Evolutionary conservation across 2,329 filamentous ascomycete genomes (phyloP), one percentile per base, ranked within the genome.

Genomic region (Didymellaceae sp.): DNA sequence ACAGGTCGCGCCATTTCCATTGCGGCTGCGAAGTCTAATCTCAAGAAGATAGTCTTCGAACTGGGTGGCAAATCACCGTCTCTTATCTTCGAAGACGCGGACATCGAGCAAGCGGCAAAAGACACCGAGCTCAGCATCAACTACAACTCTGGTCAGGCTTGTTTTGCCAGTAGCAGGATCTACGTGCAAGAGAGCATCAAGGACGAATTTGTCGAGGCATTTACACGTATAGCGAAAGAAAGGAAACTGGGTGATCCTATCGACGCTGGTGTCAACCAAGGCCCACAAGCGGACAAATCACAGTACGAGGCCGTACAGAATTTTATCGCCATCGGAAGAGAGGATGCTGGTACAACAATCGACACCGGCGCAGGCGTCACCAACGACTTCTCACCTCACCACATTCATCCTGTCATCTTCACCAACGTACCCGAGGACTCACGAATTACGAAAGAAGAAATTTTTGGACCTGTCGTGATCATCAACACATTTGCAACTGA

Each of bases 21-120:
- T 73, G 75, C 78, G 47, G 83, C 88, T 44, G 89, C 86, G 25
- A 89, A 87, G 2, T 89, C 88, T 63, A 90, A 92, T 65, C 88
- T 90, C 63, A 93, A 93, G 81, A 87, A 89, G 63, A 88, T 91
- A 18, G 89, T 93, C 76, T 90, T 90, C 70, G 92, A 93, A 75
- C 78, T 93, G 50, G 89, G 89, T 26, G 89, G 89, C 65, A 93
- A 93, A 81, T 92, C 91, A 78, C 89, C 92, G 68, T 88, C 88
- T 13, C 86, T 88, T 32, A 84, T 92, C 20, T 82, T 92, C 63
- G 88, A 92, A 70, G 89, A 90, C 35, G 89, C 89, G 18, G 90
- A 84, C 59, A 77, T 92, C 20, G 80, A 92, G 20, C 89, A 91
- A 66, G 89, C 89, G 37, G 82, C 89, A 47, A 87, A 53, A 31